phyloP scores from a whole-genome alignment of 192 early-diverging fungal species.

The Phlyctochytrium arcticum region DNA sequence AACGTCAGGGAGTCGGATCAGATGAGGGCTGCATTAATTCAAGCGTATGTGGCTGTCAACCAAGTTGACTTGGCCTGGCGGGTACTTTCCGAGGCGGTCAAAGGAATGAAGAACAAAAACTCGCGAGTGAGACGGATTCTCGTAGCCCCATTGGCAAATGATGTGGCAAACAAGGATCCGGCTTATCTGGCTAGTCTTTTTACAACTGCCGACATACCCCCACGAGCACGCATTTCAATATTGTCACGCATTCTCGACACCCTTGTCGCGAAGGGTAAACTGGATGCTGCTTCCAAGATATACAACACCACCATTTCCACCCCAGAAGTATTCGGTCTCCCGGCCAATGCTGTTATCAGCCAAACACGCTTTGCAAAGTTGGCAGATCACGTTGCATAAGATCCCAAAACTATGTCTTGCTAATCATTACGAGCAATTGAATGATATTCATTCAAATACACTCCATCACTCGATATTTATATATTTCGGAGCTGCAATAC shows the following conservation, averaged over 20 bases:
- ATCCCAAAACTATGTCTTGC: too few relatives aligned
- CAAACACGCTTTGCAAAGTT: too few relatives aligned
- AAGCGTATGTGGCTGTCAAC: constrained; percentile 10
- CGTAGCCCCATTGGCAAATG: constrained; percentile 1
- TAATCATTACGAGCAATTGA: too few relatives aligned
- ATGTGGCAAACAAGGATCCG: constrained; percentile 5
- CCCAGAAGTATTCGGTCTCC: too few relatives aligned
- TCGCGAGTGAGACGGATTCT: neutral
- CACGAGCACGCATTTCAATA: too few relatives aligned
- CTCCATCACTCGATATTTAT: too few relatives aligned
- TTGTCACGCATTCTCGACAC: neutral
- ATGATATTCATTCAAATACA: too few relatives aligned
- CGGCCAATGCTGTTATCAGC: too few relatives aligned
- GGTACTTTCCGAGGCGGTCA: neutral
- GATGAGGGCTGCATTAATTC: constrained; percentile 23
- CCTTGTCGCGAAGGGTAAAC: neutral
- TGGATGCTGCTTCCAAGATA: too few relatives aligned
- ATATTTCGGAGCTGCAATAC: too few relatives aligned
- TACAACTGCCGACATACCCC: neutral
- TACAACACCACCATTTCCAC: too few relatives aligned
- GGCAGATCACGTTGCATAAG: too few relatives aligned
- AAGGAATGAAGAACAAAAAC: neutral
- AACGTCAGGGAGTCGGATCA: neutral
- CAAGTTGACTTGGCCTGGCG: constrained; percentile 25
- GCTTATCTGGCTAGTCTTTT: constrained; percentile 7